Base-by-base conservation (phyloP, 176 grass and related monocot species). In the Ensete glaucum region DNA sequence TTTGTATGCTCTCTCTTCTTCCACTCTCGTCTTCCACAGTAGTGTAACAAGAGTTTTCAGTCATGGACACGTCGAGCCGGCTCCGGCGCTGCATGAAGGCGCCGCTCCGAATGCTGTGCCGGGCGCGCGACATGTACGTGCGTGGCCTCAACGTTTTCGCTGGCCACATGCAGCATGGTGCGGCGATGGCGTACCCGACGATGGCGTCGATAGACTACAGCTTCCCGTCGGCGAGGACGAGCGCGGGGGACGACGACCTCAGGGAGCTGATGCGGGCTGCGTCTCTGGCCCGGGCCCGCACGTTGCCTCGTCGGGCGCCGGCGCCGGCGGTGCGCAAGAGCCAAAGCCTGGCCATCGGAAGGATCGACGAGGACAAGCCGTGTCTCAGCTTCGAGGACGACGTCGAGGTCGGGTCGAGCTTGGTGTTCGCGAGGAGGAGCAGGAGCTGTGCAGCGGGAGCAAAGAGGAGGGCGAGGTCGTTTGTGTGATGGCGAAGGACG, bases 301-400 rank as follows among this genome's bases (percentile, higher is more conserved):
- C 15, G 10, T n/a, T 17, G 57, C 57, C 15, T 8, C 57, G 48
- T 64, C 16, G 34, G 9, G 57, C 20, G 1, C 52, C 10, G 1
- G 17, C 3, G 15, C 34, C 16, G 14, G 17, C 51, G 8, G 62
- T 72, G 49, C 26, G 27, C n/a, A 54, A 64, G 16, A 87, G 89
- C 84, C 82, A 82, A 53, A 96, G 89, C 78, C 82, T 81, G 9
- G 86, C 84, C 29, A 84, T 92, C 73, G 84, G 73, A 4, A 52
- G 87, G 59, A 96, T 96, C 81, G 92, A 96, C 54, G 92, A 96
- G 86, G 89, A 96, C 62, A 48, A 50, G 16, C 84, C 89, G 0
- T 83, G 76, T 13, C 84, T 91, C 8, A 89, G 89, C 76, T 73
- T 17, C 51, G 77, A 55, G 14, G 72, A 77, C 3, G 77, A 76